Conservation (phyloP, 352 stramenopile species). For the Nothophytophthora sp. region DNA sequence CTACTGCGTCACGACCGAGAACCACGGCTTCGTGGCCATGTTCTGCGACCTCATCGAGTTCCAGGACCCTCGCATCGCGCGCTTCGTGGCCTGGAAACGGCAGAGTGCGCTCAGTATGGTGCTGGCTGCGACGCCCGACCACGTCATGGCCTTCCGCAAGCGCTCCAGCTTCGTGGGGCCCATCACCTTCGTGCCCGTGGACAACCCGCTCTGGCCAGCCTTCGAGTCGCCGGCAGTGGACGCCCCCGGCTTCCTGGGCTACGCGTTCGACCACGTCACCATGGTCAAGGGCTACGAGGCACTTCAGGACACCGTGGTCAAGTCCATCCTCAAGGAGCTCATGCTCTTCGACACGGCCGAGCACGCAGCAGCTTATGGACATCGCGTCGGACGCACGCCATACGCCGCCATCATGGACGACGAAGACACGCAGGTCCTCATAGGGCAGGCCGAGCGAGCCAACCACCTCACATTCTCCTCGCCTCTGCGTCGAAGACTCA, state of each 20-base stretch:
- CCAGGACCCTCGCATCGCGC: conserved; percentile 46
- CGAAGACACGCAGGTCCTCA: conserved; percentile 10
- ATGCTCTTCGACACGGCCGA: conserved; percentile 70
- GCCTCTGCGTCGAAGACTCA: conserved; percentile 44
- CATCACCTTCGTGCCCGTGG: conserved; percentile 68
- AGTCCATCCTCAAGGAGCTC: conserved; percentile 75
- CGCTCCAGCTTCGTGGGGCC: conserved; percentile 45
- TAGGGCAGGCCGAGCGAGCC: conserved; percentile 12
- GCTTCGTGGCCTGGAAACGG: conserved; percentile 56
- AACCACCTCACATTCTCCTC: conserved; percentile 60
- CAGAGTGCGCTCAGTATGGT: conserved; percentile 69
- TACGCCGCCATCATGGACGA: conserved; percentile 51
- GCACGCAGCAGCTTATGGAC: conserved; percentile 46
- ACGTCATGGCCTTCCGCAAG: conserved; percentile 66
- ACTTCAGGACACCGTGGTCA: conserved; percentile 66
- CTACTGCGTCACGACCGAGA: conserved; percentile 48
- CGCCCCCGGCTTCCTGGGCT: conserved; percentile 63
- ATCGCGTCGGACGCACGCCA: conserved; percentile 28
- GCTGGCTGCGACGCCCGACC: conserved; percentile 49
- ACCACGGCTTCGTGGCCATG: conserved; percentile 77
- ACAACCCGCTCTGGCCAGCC: conserved; percentile 70
- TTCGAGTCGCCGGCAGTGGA: conserved; percentile 43
- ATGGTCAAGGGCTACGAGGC: conserved; percentile 59
- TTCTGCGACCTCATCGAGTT: conserved; percentile 82
- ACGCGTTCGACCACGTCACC: conserved; percentile 66